phyloP scores from a whole-genome alignment of 495 filamentous ascomycete genomes.

The Lasiosphaeris hirsuta region DNA sequence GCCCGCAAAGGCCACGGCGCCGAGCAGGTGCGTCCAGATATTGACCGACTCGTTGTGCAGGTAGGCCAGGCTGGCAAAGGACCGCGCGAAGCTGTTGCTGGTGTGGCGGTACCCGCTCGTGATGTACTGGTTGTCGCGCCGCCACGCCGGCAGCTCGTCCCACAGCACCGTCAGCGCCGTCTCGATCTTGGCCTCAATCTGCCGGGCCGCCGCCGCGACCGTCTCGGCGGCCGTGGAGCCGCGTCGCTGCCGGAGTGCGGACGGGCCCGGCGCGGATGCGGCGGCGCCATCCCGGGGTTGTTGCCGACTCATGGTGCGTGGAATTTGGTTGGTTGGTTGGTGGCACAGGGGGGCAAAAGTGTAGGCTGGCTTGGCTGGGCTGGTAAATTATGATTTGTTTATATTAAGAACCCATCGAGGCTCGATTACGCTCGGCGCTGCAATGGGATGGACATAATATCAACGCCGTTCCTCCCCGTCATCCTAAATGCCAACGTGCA shows the following conservation, averaged over 20 bases:
- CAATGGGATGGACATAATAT: too few relatives aligned
- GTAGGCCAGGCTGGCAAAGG: constrained; percentile 34
- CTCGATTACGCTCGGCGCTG: too few relatives aligned
- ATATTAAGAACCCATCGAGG: too few relatives aligned
- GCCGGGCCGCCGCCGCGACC: constrained; percentile 25
- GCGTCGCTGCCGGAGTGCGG: constrained; percentile 14
- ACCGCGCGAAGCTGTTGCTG: constrained; percentile 36
- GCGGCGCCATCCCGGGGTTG: not conserved
- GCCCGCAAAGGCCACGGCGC: constrained; percentile 49
- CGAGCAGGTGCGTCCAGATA: constrained; percentile 83
- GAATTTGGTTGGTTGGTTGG: too few relatives aligned
- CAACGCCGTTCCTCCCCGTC: too few relatives aligned
- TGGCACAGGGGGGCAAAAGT: too few relatives aligned
- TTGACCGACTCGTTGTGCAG: constrained; percentile 90
- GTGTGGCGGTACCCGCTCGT: constrained; percentile 38
- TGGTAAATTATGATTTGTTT: too few relatives aligned
- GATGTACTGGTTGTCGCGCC: constrained; percentile 47
- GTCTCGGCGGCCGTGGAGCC: constrained; percentile 32
- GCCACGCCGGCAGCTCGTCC: constrained; percentile 45
- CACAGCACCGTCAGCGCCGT: constrained; percentile 33
- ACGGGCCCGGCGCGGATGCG: constrained; percentile 1
- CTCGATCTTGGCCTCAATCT: constrained; percentile 29
- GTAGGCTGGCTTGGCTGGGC: too few relatives aligned
- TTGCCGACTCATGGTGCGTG: too few relatives aligned
- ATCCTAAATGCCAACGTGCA: too few relatives aligned